Evolutionary conservation across 352 stramenopile genomes (phyloP).

Genomic region (Globisporangium barbulae): DNA sequence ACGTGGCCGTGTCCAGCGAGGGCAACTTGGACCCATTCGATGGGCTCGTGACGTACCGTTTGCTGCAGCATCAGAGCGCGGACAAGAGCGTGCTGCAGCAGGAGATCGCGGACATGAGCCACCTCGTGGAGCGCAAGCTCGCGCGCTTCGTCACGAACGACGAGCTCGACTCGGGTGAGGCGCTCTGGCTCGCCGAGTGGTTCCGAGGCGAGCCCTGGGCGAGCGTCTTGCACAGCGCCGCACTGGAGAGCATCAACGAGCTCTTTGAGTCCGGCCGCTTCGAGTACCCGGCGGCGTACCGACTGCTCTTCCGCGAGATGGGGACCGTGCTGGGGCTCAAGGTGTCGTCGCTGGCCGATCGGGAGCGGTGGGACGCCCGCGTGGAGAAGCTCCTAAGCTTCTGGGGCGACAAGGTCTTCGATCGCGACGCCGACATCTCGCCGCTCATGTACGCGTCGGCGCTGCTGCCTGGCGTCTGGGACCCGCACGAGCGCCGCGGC

Average conservation of each 20-base stretch:
- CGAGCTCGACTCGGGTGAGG: conserved; percentile 28
- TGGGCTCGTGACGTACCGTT: conserved; percentile 23
- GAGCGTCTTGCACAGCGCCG: conserved; percentile 9
- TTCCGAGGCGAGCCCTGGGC: conserved; percentile 23
- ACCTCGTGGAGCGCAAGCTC: conserved; percentile 23
- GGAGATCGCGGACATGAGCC: conserved; percentile 27
- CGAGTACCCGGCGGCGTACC: conserved; percentile 13
- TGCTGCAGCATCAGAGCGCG: conserved; percentile 22
- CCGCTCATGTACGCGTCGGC: conserved; percentile 48
- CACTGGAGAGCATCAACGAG: conserved; percentile 21
- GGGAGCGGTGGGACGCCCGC: conserved; percentile 18
- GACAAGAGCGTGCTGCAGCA: conserved; percentile 13
- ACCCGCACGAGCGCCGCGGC: not conserved
- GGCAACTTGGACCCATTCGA: conserved; percentile 33
- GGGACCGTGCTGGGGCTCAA: conserved; percentile 26
- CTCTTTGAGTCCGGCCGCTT: conserved; percentile 20
- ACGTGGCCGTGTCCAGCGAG: conserved; percentile 25
- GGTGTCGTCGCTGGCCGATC: conserved; percentile 15
- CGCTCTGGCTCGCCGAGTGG: conserved; percentile 29
- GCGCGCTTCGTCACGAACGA: conserved; percentile 22
- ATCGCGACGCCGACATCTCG: conserved; percentile 40
- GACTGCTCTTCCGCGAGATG: conserved; percentile 37
- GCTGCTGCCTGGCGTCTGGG: conserved; percentile 30
- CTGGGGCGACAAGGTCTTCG: conserved; percentile 23
- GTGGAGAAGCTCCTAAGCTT: conserved; percentile 21